Conservation (phyloP, 2,329 filamentous ascomycete species). For the Colletotrichum kahawae region DNA sequence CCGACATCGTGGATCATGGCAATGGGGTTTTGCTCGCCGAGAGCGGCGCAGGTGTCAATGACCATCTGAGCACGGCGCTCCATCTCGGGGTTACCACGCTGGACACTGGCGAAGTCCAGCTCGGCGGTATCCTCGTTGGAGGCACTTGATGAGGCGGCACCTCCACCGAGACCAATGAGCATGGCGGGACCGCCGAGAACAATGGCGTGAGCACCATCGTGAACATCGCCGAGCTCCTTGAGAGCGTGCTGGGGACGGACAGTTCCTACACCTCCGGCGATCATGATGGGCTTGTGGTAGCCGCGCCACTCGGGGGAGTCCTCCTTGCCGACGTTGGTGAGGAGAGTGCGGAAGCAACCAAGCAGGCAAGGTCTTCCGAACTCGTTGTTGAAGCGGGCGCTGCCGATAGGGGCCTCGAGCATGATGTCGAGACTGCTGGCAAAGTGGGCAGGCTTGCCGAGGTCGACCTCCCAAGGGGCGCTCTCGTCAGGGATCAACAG, state of each 20-base stretch:
- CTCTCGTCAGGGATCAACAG: conserved; percentile 83
- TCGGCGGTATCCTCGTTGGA: conserved; percentile 90
- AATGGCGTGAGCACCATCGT: conserved; percentile 86
- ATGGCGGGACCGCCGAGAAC: conserved; percentile 96
- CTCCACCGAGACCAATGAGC: conserved; percentile 95
- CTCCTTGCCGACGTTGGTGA: conserved; percentile 67
- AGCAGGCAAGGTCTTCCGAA: conserved; percentile 89
- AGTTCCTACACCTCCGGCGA: conserved; percentile 93
- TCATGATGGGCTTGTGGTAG: conserved; percentile 99
- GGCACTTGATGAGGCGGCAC: conserved; percentile 89
- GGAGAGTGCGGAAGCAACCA: conserved; percentile 90
- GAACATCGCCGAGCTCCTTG: conserved; percentile 80
- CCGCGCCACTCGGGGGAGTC: conserved; percentile 73
- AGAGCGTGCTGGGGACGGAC: conserved; percentile 90
- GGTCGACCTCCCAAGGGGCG: conserved; percentile 89
- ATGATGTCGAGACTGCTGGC: conserved; percentile 96
- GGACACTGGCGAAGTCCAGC: conserved; percentile 95
- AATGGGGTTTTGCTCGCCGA: conserved; percentile 87
- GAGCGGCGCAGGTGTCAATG: conserved; percentile 88
- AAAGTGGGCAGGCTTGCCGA: conserved; percentile 90
- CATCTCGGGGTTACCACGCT: conserved; percentile 96
- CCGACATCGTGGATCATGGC: conserved; percentile 98
- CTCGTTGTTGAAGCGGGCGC: conserved; percentile 96
- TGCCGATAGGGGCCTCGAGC: conserved; percentile 95
- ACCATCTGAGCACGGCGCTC: conserved; percentile 96